Conservation (phyloP, 768 basidiomycete species). For the Chalciporus pseudorubinellus region DNA sequence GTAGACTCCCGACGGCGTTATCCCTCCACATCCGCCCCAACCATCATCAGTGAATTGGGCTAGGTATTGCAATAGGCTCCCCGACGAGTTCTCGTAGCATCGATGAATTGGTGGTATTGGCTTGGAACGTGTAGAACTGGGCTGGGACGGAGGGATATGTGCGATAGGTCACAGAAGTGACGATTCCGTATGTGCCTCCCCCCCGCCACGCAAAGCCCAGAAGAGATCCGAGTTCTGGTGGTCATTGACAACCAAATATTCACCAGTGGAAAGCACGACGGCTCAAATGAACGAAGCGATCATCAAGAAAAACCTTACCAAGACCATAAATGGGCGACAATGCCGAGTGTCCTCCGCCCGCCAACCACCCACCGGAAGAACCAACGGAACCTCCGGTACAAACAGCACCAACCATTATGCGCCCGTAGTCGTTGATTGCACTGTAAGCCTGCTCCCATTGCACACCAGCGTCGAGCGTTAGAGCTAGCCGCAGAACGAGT, state of each 20-base stretch:
- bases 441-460: conserved; percentile 45
- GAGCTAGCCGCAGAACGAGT: conserved; percentile 16
- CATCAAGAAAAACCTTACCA: conserved; percentile 22
- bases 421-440: conserved; percentile 33
- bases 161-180: conserved; percentile 47
- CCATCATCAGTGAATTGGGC: conserved; percentile 40
- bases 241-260: conserved; percentile 37
- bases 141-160: conserved; percentile 41
- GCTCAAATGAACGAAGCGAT: background rate
- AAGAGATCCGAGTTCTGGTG: conserved; percentile 47
- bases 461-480: conserved; percentile 41
- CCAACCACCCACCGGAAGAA: conserved; percentile 47
- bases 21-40: conserved; percentile 40
- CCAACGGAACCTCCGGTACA: conserved; percentile 41
- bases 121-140: conserved; percentile 26
- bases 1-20: conserved; percentile 1
- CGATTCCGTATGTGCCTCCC: conserved; percentile 50
- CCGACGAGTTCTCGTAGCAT: conserved; percentile 32
- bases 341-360: conserved; percentile 46
- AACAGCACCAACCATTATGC: conserved; percentile 43
- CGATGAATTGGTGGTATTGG: conserved; percentile 33
- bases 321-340: conserved; percentile 41
- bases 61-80: conserved; percentile 34
- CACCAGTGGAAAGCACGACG: conserved; percentile 43
- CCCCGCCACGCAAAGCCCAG: conserved; percentile 55